Evolutionary conservation across 257 asterid species (phyloP), one percentile per base, ranked within the genome.

Genomic region (Solanum rostratum): DNA sequence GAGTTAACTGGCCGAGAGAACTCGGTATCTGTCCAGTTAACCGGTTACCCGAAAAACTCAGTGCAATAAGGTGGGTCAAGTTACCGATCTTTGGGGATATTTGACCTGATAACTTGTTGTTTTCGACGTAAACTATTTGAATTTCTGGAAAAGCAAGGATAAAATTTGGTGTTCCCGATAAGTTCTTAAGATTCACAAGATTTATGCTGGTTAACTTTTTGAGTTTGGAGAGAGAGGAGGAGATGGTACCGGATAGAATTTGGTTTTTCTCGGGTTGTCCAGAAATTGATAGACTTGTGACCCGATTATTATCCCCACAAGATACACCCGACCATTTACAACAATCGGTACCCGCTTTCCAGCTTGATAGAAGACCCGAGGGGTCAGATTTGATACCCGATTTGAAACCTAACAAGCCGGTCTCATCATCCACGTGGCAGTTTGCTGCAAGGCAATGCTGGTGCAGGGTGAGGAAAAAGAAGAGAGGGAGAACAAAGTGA

Each of bases 171-270:
- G 83, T 54, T 55, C 89, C 89, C 5, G 65, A 30, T 80, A 86
- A 69, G 63, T 84, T 80, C 0, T 70, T 49, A 2, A 84, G 83
- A 45, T 86, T 20, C 19, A 2, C 6, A 3, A 86, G 41, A 11
- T 15, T 1, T 11, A 79, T 20, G 7, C 46, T 37, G 1, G 39
- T 10, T 33, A 84, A 10, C 10, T 74, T 57, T 66, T 52, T 66
- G 74, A 86, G 89, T 69, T 84, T 86, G 49, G 89, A 80, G 10
- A 80, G 85, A 7, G 89, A 79, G 0, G 85, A 16, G 11, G 87
- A 80, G 53, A 86, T 80, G 45, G 85, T 68, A 71, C 87, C 89
- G 6, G 66, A 55, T 20, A 84, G n/a, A 2, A 22, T 18, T 76
- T 24, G 43, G 0, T 60, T 41, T 57, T 57, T 57, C 1, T 45